Percentiles rank a stretch among this genome's conserved stretches.
Evolutionary conservation across 2,329 filamentous ascomycete species (phyloP).

Genomic region (Colletotrichum tanaceti): DNA sequence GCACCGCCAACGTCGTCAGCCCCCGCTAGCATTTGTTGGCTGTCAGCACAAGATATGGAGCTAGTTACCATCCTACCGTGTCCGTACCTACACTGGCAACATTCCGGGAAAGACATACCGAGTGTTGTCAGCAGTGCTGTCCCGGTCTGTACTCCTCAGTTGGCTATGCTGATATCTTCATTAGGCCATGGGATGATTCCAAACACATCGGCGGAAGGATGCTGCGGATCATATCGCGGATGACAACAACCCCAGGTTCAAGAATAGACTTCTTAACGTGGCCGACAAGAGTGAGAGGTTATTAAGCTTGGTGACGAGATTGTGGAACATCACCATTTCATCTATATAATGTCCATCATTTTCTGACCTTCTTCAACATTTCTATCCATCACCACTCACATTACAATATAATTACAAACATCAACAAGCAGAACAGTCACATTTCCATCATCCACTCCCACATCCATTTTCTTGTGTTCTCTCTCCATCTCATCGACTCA

Average conservation of each 20-base stretch:
- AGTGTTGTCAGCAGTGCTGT: not conserved
- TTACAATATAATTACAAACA: not conserved
- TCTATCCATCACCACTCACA: conserved; percentile 12
- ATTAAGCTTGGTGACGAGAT: too few relatives aligned
- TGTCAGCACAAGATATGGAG: not conserved
- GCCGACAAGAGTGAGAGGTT: too few relatives aligned
- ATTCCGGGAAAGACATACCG: not conserved
- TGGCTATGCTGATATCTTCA: too few relatives aligned
- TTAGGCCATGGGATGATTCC: not conserved
- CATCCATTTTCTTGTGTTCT: conserved; percentile 11
- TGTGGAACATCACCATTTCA: too few relatives aligned
- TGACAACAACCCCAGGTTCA: not conserved
- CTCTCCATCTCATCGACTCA: conserved; percentile 19
- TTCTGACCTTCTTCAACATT: not conserved
- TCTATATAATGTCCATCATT: too few relatives aligned
- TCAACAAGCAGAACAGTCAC: not conserved
- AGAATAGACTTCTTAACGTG: too few relatives aligned
- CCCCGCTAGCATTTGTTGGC: not conserved
- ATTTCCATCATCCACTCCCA: not conserved
- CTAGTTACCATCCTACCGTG: not conserved
- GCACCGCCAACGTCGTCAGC: conserved; percentile 11
- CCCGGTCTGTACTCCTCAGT: too few relatives aligned
- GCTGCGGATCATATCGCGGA: not conserved
- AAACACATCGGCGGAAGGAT: conserved; percentile 3
- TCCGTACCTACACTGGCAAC: not conserved